These are phyloP conservation scores for Beauveria bassiana DNA, from an alignment of 2,329 filamentous ascomycete species.

Conservation along the genomic window DNA sequence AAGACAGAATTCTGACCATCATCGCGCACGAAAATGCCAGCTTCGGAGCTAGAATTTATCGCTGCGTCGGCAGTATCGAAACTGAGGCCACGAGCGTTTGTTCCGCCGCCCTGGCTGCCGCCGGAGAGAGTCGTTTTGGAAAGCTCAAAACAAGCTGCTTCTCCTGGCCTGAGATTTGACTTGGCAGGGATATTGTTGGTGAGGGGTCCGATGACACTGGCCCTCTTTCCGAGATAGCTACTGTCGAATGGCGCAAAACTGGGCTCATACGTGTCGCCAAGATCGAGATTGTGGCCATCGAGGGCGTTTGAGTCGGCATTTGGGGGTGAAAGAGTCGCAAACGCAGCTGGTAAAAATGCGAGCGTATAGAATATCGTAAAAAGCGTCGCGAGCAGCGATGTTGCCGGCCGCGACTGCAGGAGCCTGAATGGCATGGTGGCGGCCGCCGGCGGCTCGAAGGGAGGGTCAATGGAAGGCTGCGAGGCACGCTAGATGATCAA, in stretches of 20 bases:
- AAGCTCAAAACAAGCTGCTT: conserved; percentile 39
- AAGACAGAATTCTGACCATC: conserved; percentile 49
- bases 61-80: conserved; percentile 15
- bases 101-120: conserved; percentile 12
- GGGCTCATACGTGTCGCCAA: conserved; percentile 43
- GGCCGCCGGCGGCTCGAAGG: neutral
- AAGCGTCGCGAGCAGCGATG: conserved; percentile 54
- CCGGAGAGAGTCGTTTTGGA: conserved; percentile 20
- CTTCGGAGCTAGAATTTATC: conserved; percentile 11
- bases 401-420: conserved; percentile 64
- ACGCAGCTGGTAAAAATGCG: conserved; percentile 50
- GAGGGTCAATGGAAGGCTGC: neutral
- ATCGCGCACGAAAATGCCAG: conserved; percentile 11
- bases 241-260: conserved; percentile 55
- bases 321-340: conserved; percentile 46
- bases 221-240: conserved; percentile 54
- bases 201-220: conserved; percentile 40
- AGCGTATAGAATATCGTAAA: conserved; percentile 53
- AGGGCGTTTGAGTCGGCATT: neutral
- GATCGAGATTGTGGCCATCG: conserved; percentile 13
- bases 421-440: conserved; percentile 53
- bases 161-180: conserved; percentile 55
- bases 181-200: conserved; percentile 57
- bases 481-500: neutral
- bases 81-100: conserved; percentile 10